These are phyloP conservation scores for Lasiodiplodia citricola DNA, from an alignment of 2,329 filamentous ascomycete genomes.

Conservation along the genomic window DNA sequence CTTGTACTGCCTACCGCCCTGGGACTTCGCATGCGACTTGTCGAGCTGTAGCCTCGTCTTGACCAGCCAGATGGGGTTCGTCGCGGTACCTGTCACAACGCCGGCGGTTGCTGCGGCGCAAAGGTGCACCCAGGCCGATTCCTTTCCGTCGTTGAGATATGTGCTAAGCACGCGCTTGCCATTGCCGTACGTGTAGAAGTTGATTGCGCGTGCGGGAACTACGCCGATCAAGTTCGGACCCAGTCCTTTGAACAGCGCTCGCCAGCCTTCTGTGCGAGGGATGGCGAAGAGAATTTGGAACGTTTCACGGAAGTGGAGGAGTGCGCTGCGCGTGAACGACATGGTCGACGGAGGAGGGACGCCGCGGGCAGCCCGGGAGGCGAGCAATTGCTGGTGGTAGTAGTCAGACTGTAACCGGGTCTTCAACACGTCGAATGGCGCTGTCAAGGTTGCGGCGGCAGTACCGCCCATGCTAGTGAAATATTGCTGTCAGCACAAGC, in stretches of 20 bases:
- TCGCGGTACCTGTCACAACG: constrained; percentile 85
- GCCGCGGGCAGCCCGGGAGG: constrained; percentile 66
- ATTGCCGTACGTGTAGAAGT: constrained; percentile 93
- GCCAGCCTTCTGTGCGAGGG: constrained; percentile 79
- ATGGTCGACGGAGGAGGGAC: constrained; percentile 61
- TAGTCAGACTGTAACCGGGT: constrained; percentile 93
- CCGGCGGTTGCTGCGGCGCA: constrained; percentile 77
- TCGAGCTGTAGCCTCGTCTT: constrained; percentile 94
- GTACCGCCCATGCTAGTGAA: constrained; percentile 77
- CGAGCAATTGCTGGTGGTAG: constrained; percentile 82
- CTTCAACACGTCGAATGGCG: constrained; percentile 91
- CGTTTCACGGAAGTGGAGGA: constrained; percentile 82
- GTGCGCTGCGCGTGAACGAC: constrained; percentile 67
- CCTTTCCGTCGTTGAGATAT: constrained; percentile 71
- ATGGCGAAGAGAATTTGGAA: constrained; percentile 84
- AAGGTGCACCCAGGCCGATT: constrained; percentile 78
- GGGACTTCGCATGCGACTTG: constrained; percentile 73
- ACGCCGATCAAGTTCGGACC: constrained; percentile 90
- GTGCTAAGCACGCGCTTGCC: constrained; percentile 82
- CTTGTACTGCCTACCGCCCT: constrained; percentile 72
- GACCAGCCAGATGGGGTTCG: constrained; percentile 95
- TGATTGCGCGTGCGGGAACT: constrained; percentile 87
- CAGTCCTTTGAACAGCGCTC: constrained; percentile 90
- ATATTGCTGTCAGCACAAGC: not conserved
- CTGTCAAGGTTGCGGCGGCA: constrained; percentile 90